Evolutionary conservation across 108 stramenopile species (phyloP).

Genomic region (Asterionellopsis glacialis): DNA sequence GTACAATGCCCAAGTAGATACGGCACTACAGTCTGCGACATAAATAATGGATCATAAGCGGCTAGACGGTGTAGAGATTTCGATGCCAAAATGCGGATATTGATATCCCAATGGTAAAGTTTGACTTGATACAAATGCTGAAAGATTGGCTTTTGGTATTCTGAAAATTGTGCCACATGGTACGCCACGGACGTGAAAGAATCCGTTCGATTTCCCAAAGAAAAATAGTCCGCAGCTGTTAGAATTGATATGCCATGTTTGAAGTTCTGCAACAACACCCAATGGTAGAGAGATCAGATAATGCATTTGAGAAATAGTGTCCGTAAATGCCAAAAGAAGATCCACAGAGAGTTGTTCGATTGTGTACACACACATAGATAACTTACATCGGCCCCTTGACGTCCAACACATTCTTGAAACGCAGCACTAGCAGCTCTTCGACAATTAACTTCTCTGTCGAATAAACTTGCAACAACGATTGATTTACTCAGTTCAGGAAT

Average conservation of each 20-base stretch:
- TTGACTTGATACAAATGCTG: constrained; percentile 69
- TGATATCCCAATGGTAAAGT: constrained; percentile 89
- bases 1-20: constrained; percentile 59
- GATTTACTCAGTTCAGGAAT: constrained; percentile 61
- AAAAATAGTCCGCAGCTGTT: constrained; percentile 94
- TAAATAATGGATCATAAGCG: constrained; percentile 43
- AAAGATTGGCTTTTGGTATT: constrained; percentile 78
- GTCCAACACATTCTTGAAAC: constrained; percentile 91
- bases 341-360: neutral
- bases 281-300: neutral
- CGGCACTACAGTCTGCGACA: constrained; percentile 60
- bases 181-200: constrained; percentile 72
- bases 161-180: constrained; percentile 75
- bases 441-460: constrained; percentile 98
- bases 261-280: constrained; percentile 57
- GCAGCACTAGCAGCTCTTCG: constrained; percentile 97
- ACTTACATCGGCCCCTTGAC: constrained; percentile 40
- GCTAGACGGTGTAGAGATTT: constrained; percentile 66
- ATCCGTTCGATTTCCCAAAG: constrained; percentile 88
- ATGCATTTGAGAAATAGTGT: neutral
- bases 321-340: too few relatives aligned
- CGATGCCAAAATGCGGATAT: constrained; percentile 77
- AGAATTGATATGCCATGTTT: constrained; percentile 93
- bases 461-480: constrained; percentile 87
- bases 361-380: too few relatives aligned